Base-by-base conservation (phyloP, 192 early-diverging fungal genomes). In the Umbelopsis vinacea region DNA sequence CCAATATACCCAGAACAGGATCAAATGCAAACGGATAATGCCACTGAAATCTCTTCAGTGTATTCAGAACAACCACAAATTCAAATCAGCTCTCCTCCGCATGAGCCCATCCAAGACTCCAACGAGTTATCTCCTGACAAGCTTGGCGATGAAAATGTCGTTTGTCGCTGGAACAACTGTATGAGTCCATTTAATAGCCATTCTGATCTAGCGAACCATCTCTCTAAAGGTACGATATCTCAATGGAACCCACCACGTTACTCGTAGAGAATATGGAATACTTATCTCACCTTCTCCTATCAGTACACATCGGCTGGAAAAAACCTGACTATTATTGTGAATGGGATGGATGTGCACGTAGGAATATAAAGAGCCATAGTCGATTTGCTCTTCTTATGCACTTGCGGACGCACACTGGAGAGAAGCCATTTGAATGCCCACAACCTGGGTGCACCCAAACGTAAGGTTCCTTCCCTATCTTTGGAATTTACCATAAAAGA, bases 371-470 rank as follows among this genome's bases (percentile, higher is more conserved):
- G 52, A 82, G 82, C 67, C 82, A 83, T 35, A 85, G 82, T 46
- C 78, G 87, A 19, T 88, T 86, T 76, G 85, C 87, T 10, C 72
- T 88, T n/a, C 84, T 88, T 40, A 82, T 83, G 46, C 87, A 88
- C 53, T 75, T 88, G 71, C 72, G 87, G 45, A 88, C 83, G 52
- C 87, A 88, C 66, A 88, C 87, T 3, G 84, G 84, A 6, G 85
- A 88, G 66, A 88, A 88, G 45, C 87, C 87, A 1, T 88, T 83
- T 70, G 83, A 84, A 52, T 88, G 87, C 38, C 53, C 26, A 21
- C 45, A 35, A 23, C 46, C 67, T 2, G 72, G 70, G 6, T 81
- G 79, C 69, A 54, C 63, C 17, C 68, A 72, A 72, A 71, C 72
- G 79, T 81, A 69, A 57, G 74, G 47, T 21, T 57, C 35, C 11